phyloP scores from a whole-genome alignment of 1,139 yeast species.

The Hansenula sp. region DNA sequence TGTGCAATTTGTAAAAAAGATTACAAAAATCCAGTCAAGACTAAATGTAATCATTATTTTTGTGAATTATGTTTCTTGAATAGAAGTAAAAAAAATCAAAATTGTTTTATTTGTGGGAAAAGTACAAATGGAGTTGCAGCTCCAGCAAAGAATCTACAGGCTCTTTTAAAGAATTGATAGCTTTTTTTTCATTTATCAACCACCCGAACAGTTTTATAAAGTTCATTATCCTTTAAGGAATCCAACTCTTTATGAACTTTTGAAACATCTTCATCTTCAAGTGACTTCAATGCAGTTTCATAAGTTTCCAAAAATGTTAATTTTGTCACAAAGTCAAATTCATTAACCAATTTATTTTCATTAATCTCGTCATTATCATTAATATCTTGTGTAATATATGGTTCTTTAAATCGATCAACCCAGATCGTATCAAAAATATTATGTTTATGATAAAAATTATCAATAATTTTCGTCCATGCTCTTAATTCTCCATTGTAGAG shows the following conservation, averaged over 20 bases:
- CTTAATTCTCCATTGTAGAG: conserved; percentile 35
- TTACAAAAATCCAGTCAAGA: conserved; percentile 54
- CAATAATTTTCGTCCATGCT: conserved; percentile 39
- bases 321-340: conserved; percentile 8
- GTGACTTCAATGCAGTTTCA: conserved; percentile 4
- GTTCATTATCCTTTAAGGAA: background rate
- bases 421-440: conserved; percentile 13
- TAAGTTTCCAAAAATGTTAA: conserved; percentile 17
- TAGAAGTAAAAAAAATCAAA: conserved; percentile 40
- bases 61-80: conserved; percentile 61
- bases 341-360: background rate
- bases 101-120: conserved; percentile 54
- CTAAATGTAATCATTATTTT: conserved; percentile 62
- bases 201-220: conserved; percentile 9
- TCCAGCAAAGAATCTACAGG: conserved; percentile 28
- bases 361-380: background rate
- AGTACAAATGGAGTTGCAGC: conserved; percentile 53
- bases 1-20: conserved; percentile 61
- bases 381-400: conserved; percentile 1
- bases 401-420: conserved; percentile 9
- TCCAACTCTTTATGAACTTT: conserved; percentile 5
- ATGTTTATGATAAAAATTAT: conserved; percentile 9
- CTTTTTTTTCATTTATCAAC: too few relatives aligned
- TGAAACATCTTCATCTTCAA: conserved; percentile 1
- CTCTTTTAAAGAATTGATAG: conserved; percentile 24